A percentile compares a stretch with the other conserved stretches of the same genome.
Evolutionary conservation across 345 rosid genomes (phyloP).

Genomic region (Salix arbutifolia): DNA sequence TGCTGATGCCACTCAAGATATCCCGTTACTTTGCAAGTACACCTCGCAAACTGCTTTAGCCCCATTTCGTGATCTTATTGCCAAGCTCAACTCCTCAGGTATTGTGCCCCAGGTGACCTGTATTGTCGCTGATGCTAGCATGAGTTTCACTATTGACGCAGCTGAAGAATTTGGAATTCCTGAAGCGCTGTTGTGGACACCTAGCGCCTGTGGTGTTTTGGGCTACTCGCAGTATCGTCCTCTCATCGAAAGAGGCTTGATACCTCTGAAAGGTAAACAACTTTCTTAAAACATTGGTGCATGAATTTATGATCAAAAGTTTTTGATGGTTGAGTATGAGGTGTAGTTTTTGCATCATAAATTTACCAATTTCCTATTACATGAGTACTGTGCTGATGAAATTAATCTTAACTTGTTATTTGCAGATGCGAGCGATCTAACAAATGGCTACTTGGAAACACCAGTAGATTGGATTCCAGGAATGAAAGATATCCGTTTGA

Average conservation of each 20-base stretch:
- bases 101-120: conserved; percentile 27
- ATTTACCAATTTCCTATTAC: too few relatives aligned
- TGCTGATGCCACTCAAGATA: conserved; percentile 21
- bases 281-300: not conserved
- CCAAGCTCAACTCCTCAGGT: conserved; percentile 1
- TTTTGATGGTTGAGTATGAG: too few relatives aligned
- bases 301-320: accelerated
- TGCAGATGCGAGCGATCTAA: conserved; percentile 29
- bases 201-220: conserved; percentile 26
- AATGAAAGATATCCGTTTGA: conserved; percentile 27
- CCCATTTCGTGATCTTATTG: conserved; percentile 21
- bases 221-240: conserved; percentile 7
- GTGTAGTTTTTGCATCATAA: too few relatives aligned
- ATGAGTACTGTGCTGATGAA: too few relatives aligned
- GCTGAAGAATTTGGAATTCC: conserved; percentile 32
- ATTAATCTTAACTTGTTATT: too few relatives aligned
- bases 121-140: conserved; percentile 29
- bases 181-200: conserved; percentile 17
- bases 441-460: conserved; percentile 30
- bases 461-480: conserved; percentile 39
- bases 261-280: conserved; percentile 28
- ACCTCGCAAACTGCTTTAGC: conserved; percentile 4
- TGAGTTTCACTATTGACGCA: conserved; percentile 34
- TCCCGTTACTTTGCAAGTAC: conserved; percentile 17
- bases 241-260: conserved; percentile 20